A percentile compares a stretch with the other conserved stretches of the same genome.
Conservation (phyloP, 768 basidiomycete species). For the Collybia mongolica region DNA sequence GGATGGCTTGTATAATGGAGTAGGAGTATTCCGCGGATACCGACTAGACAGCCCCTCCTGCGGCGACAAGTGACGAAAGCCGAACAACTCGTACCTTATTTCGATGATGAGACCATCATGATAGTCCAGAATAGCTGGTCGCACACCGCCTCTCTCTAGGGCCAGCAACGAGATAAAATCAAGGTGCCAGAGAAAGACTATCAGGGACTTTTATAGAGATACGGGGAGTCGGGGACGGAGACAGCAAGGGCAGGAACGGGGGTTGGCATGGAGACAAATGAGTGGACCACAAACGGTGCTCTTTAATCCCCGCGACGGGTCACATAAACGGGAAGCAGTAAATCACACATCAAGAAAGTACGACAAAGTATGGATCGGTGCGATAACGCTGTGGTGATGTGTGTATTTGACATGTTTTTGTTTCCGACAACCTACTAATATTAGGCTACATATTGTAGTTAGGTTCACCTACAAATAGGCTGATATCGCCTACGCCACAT, state of each 20-base stretch:
- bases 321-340: conserved; percentile 53
- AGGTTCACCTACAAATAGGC: too few species aligned
- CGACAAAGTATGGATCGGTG: conserved; percentile 72
- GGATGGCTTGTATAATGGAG: conserved; percentile 8
- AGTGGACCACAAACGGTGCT: too few species aligned
- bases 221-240: neutral
- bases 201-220: conserved; percentile 9
- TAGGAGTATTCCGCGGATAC: neutral
- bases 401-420: conserved; percentile 62
- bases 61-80: conserved; percentile 12
- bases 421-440: too few species aligned
- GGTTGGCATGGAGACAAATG: too few species aligned
- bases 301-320: conserved; percentile 47
- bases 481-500: conserved; percentile 87
- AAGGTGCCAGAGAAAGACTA: too few species aligned
- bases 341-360: conserved; percentile 45
- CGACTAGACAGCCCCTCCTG: neutral
- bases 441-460: too few species aligned
- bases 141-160: conserved; percentile 1
- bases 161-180: conserved; percentile 15
- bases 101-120: neutral
- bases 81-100: neutral
- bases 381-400: conserved; percentile 84
- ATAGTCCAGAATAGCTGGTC: neutral
- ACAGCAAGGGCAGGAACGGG: too few species aligned